Conservation (phyloP, 2,329 filamentous ascomycete species). For the Aspergillus calidoustus region DNA sequence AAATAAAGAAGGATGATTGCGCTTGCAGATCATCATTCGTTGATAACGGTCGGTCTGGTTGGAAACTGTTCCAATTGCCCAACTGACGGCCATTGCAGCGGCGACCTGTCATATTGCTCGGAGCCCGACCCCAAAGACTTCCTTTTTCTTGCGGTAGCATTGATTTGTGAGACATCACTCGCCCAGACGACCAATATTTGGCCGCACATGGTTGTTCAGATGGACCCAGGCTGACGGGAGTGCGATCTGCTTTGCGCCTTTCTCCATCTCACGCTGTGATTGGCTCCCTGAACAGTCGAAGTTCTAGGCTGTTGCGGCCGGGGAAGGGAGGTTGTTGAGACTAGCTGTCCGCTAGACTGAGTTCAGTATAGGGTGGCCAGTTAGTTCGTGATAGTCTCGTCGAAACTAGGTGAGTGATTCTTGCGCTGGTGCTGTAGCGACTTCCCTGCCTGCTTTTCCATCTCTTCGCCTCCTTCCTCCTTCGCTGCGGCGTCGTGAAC, state of each 20-base stretch:
- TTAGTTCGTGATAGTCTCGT: constrained; percentile 11
- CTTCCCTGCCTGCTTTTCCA: not conserved
- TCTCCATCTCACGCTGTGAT: not conserved
- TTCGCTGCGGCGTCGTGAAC: constrained; percentile 4
- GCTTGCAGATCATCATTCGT: constrained; percentile 15
- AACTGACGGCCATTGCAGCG: not conserved
- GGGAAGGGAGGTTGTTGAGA: constrained; percentile 9
- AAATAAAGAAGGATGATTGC: constrained; percentile 6
- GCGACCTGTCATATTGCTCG: not conserved
- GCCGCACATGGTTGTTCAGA: constrained; percentile 9
- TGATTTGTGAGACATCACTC: constrained; percentile 11
- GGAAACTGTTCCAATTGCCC: not conserved
- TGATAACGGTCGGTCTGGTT: constrained; percentile 5
- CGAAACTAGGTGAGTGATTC: constrained; percentile 6
- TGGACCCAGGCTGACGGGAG: constrained; percentile 8
- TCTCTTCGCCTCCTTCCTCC: constrained; percentile 15
- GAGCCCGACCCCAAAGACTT: not conserved
- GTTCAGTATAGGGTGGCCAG: constrained; percentile 10
- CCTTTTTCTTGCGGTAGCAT: not conserved
- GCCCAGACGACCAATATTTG: constrained; percentile 5
- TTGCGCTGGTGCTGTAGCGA: not conserved
- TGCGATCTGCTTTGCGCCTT: constrained; percentile 9
- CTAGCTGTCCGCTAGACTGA: constrained; percentile 15
- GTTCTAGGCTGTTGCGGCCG: constrained; percentile 15
- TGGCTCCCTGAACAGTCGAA: constrained; percentile 10